A percentile compares a stretch with the other conserved stretches of the same genome.
These are phyloP conservation scores for Aspergillus sp. DNA, from an alignment of 2,329 filamentous ascomycete genomes.

Conservation along the genomic window DNA sequence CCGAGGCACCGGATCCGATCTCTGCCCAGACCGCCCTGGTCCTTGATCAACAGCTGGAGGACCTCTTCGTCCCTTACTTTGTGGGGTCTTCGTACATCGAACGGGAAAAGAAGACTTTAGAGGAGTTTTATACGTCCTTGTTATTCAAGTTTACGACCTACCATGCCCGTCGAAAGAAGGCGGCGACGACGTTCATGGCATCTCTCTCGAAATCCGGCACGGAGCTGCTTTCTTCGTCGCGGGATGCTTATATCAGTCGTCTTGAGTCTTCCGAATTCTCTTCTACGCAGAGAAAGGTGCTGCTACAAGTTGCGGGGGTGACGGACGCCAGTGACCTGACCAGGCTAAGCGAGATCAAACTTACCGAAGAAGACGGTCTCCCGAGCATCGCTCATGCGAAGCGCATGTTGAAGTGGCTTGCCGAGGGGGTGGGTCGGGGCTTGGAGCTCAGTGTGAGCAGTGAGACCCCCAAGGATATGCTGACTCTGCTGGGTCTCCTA, in stretches of 20 bases:
- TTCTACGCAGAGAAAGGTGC: slow-evolving; percentile 82
- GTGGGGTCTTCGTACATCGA: slow-evolving; percentile 66
- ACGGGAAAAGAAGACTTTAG: slow-evolving; percentile 64
- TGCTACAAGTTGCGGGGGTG: slow-evolving; percentile 83
- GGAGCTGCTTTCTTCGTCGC: slow-evolving; percentile 81
- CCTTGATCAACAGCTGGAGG: slow-evolving; percentile 67
- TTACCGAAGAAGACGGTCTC: slow-evolving; percentile 83
- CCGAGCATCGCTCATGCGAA: slow-evolving; percentile 87
- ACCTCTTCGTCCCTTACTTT: slow-evolving; percentile 66
- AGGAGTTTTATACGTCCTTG: slow-evolving; percentile 83
- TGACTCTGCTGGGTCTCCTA: slow-evolving; percentile 76
- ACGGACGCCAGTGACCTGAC: slow-evolving; percentile 63
- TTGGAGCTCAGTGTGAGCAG: slow-evolving; percentile 83
- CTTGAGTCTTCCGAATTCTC: slow-evolving; percentile 88
- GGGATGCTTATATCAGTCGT: slow-evolving; percentile 86
- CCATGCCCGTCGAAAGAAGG: slow-evolving; percentile 76
- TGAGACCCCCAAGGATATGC: slow-evolving; percentile 93
- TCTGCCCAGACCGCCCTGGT: slow-evolving; percentile 77
- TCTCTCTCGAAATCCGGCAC: slow-evolving; percentile 87
- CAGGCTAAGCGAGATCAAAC: slow-evolving; percentile 82
- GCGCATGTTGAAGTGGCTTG: slow-evolving; percentile 95
- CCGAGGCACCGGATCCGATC: slow-evolving; percentile 89
- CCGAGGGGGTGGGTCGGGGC: slow-evolving; percentile 87
- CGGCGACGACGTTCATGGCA: slow-evolving; percentile 86
- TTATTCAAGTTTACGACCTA: slow-evolving; percentile 98